Evolutionary conservation across 192 early-diverging fungal species (phyloP).

Genomic region (Coemansia sp.): DNA sequence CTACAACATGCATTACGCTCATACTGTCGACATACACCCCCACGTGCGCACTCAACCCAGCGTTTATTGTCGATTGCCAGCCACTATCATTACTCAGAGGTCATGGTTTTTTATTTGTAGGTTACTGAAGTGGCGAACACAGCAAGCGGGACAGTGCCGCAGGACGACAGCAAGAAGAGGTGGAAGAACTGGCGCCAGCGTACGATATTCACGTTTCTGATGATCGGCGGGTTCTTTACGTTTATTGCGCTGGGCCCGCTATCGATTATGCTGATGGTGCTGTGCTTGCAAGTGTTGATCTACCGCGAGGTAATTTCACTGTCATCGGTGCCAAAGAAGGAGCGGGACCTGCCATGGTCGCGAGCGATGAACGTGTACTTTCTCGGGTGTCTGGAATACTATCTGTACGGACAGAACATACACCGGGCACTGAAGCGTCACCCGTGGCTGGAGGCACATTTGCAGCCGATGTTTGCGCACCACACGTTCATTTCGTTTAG

Average conservation of each 20-base stretch:
- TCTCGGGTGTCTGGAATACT: conserved; percentile 86
- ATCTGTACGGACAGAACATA: conserved; percentile 90
- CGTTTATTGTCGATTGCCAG: no score
- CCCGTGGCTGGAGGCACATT: conserved; percentile 80
- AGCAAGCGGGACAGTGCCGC: conserved; percentile 21
- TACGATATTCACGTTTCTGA: conserved; percentile 81
- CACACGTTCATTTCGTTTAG: conserved; percentile 93
- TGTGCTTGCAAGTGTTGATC: conserved; percentile 79
- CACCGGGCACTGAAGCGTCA: conserved; percentile 86
- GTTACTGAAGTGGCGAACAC: neutral
- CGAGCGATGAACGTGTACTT: conserved; percentile 93
- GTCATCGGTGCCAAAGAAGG: conserved; percentile 76
- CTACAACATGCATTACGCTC: no score
- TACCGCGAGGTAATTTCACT: conserved; percentile 94
- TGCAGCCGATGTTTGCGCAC: conserved; percentile 83
- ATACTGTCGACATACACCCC: no score
- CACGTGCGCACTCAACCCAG: no score
- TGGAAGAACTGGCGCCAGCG: conserved; percentile 85
- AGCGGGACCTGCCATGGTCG: conserved; percentile 88
- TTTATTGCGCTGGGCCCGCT: conserved; percentile 76
- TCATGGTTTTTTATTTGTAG: no score
- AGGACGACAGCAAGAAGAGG: conserved; percentile 46
- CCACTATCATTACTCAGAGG: no score
- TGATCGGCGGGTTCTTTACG: conserved; percentile 82
- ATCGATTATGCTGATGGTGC: conserved; percentile 83